Conservation (phyloP, 1,284 basidiomycete species). For the Cutaneotrichosporon cavernicola region DNA sequence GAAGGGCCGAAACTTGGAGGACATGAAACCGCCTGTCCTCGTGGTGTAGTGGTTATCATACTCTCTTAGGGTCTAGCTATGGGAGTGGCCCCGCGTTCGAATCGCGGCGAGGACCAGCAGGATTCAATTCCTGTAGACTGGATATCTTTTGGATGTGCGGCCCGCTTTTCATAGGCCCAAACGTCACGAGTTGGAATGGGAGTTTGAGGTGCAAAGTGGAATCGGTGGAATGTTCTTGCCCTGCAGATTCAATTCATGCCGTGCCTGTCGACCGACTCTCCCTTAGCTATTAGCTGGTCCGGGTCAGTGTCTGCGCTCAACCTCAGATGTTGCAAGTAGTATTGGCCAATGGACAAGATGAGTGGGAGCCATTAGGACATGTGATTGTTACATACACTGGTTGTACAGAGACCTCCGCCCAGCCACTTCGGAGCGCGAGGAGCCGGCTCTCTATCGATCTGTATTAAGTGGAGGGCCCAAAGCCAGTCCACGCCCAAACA, state of each 20-base stretch:
- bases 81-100: conserved; percentile 3
- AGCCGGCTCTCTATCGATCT: neutral
- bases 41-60: conserved; percentile 4
- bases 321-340: too few relatives aligned
- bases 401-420: neutral
- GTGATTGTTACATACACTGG: conserved; percentile 3
- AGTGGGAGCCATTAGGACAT: neutral
- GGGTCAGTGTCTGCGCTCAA: too few relatives aligned
- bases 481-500: conserved; percentile 17
- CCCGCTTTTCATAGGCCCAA: neutral
- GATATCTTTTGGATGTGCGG: neutral
- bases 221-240: too few relatives aligned
- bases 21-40: neutral
- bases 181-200: too few relatives aligned
- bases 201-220: too few relatives aligned
- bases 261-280: too few relatives aligned
- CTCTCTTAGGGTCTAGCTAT: conserved; percentile 3
- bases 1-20: too few relatives aligned
- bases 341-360: too few relatives aligned
- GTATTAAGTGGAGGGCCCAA: conserved; percentile 8
- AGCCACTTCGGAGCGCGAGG: neutral
- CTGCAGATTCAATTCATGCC: too few relatives aligned
- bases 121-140: neutral
- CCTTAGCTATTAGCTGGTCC: too few relatives aligned
- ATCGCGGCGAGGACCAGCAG: conserved; percentile 1